Percentiles rank a stretch among this genome's conserved stretches.
Evolutionary conservation across 1,284 basidiomycete genomes (phyloP).

Genomic region (Boletus smithii): DNA sequence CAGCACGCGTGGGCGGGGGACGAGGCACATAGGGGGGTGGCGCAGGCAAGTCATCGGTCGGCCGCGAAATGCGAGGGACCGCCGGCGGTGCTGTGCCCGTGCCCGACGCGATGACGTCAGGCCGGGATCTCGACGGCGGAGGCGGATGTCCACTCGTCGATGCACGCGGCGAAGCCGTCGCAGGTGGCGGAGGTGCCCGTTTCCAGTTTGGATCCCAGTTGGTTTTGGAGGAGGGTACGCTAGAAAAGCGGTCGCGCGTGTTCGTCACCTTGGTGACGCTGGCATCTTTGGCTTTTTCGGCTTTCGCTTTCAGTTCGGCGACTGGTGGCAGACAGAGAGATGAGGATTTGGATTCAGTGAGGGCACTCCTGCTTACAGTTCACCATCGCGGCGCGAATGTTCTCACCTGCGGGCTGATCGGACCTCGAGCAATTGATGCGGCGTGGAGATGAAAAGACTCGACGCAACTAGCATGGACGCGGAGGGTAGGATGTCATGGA

Average conservation of each 20-base stretch:
- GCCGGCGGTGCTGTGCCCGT: constrained; percentile 4
- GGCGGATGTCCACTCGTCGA: constrained; percentile 13
- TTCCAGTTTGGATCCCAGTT: constrained; percentile 54
- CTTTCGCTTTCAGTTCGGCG: constrained; percentile 62
- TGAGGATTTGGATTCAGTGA: constrained; percentile 2
- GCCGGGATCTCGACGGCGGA: constrained; percentile 17
- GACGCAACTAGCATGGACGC: too few relatives aligned
- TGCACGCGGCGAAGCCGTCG: constrained; percentile 12
- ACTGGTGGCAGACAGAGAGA: constrained; percentile 36
- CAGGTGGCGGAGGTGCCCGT: constrained; percentile 25
- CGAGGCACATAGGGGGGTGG: constrained; percentile 1
- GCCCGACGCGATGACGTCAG: constrained; percentile 3
- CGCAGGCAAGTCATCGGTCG: background rate
- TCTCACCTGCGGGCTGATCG: too few relatives aligned
- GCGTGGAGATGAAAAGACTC: too few relatives aligned
- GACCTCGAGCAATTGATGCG: too few relatives aligned
- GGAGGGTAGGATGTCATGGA: too few relatives aligned
- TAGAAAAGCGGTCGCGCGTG: constrained; percentile 55
- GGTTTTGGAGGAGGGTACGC: constrained; percentile 53
- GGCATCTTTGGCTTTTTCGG: constrained; percentile 55
- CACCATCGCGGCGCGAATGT: constrained; percentile 20
- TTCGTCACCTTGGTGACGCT: constrained; percentile 49
- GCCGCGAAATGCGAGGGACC: constrained; percentile 7
- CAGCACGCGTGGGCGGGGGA: constrained; percentile 18
- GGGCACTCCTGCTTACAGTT: constrained; percentile 25